These are phyloP conservation scores for Elsinoe ampelina DNA, from an alignment of 2,329 filamentous ascomycete genomes.

Conservation along the genomic window DNA sequence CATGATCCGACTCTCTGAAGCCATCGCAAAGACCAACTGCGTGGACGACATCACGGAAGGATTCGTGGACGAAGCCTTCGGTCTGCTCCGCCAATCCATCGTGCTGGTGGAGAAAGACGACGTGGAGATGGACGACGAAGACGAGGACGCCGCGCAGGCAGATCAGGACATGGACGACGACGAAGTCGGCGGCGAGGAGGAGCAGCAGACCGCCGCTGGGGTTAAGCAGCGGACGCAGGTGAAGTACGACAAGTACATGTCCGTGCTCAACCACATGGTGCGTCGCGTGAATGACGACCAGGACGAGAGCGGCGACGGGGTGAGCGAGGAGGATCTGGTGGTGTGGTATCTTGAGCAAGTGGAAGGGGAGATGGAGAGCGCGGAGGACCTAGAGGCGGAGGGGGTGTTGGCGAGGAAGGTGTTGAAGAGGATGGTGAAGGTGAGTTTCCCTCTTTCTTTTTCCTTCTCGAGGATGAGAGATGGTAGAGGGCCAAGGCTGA, in stretches of 20 bases:
- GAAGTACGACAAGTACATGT: constrained; percentile 89
- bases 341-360: constrained; percentile 89
- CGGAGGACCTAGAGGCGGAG: constrained; percentile 74
- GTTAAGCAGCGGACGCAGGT: constrained; percentile 66
- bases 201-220: constrained; percentile 27
- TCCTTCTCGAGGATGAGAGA: not conserved
- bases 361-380: constrained; percentile 68
- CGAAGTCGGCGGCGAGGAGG: constrained; percentile 44
- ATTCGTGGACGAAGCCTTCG: constrained; percentile 88
- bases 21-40: constrained; percentile 97
- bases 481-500: not conserved
- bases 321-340: constrained; percentile 71
- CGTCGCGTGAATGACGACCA: constrained; percentile 79
- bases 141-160: constrained; percentile 38
- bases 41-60: constrained; percentile 76
- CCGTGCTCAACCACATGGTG: constrained; percentile 79
- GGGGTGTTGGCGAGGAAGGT: constrained; percentile 70
- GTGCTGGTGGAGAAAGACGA: constrained; percentile 98
- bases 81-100: constrained; percentile 85
- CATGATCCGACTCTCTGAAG: constrained; percentile 89
- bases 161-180: constrained; percentile 32
- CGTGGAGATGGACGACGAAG: constrained; percentile 80
- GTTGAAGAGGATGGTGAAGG: constrained; percentile 91
- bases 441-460: constrained; percentile 36
- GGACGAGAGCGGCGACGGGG: constrained; percentile 62